These are phyloP conservation scores for Coemansia sp. DNA, from an alignment of 192 early-diverging fungal species.

Conservation along the genomic window DNA sequence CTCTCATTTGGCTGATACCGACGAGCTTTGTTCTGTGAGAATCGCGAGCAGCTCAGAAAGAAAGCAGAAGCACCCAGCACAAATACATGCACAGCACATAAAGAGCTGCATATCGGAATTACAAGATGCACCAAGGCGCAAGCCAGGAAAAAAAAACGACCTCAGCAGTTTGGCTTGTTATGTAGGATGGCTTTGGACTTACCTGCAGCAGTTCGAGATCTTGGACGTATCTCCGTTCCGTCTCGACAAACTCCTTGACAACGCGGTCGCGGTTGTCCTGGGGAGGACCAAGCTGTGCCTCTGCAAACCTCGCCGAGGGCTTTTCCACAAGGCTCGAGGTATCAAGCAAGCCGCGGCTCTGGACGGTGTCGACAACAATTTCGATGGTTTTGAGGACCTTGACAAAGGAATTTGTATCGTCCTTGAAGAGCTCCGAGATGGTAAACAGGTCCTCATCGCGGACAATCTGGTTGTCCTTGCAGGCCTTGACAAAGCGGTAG, in stretches of 20 bases:
- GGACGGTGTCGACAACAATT: conserved; percentile 73
- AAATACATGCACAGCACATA: conserved; percentile 8
- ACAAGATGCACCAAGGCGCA: conserved; percentile 5
- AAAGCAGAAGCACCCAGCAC: background rate
- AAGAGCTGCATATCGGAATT: conserved; percentile 11
- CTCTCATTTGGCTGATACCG: background rate
- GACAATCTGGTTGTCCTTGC: conserved; percentile 74
- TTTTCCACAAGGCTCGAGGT: conserved; percentile 35
- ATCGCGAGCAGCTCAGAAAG: background rate
- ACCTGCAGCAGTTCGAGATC: conserved; percentile 83
- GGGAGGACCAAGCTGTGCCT: conserved; percentile 59
- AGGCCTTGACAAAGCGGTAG: conserved; percentile 85
- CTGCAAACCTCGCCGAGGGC: conserved; percentile 53
- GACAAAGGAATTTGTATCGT: conserved; percentile 95
- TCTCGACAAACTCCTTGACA: conserved; percentile 86
- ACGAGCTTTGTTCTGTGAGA: background rate
- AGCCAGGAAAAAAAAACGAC: conserved; percentile 3
- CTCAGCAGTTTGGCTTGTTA: background rate
- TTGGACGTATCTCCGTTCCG: conserved; percentile 88
- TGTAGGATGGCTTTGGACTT: conserved; percentile 13
- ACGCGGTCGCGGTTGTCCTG: conserved; percentile 86
- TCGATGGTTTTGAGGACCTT: conserved; percentile 90
- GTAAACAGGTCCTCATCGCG: conserved; percentile 77
- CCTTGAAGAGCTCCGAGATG: conserved; percentile 84
- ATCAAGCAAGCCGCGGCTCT: conserved; percentile 56